A percentile compares a stretch with the other conserved stretches of the same genome.
phyloP scores from a whole-genome alignment of 495 filamentous ascomycete genomes.

The Daldinia childiae region DNA sequence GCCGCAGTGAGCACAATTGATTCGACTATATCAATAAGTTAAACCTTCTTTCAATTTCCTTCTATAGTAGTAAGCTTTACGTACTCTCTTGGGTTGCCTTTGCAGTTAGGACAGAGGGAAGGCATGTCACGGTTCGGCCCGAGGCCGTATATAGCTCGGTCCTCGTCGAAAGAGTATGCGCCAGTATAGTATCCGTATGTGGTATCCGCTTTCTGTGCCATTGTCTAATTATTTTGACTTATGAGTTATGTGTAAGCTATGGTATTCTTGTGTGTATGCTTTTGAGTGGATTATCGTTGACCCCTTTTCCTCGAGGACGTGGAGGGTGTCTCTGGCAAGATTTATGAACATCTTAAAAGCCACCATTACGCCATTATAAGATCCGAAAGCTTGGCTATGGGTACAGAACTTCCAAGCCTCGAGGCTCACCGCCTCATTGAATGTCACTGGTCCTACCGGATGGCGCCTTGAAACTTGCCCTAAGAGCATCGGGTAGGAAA shows the following conservation, averaged over 20 bases:
- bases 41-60: not conserved
- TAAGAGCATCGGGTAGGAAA: conserved; percentile 4
- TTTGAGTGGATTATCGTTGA: not conserved
- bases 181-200: conserved; percentile 28
- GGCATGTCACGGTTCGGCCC: conserved; percentile 38
- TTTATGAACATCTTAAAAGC: conserved; percentile 11
- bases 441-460: conserved; percentile 23
- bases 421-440: conserved; percentile 24
- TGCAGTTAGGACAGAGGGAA: conserved; percentile 35
- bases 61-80: not conserved
- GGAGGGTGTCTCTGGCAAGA: not conserved
- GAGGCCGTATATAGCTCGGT: conserved; percentile 32
- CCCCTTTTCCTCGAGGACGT: not conserved
- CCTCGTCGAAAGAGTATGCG: conserved; percentile 24
- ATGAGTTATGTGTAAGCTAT: not conserved
- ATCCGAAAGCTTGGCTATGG: conserved; percentile 1
- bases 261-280: not conserved
- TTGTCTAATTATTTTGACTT: not conserved
- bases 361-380: not conserved
- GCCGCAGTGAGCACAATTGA: conserved; percentile 28
- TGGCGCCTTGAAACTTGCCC: conserved; percentile 19
- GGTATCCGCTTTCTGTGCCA: conserved; percentile 27
- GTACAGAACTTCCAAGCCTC: conserved; percentile 7
- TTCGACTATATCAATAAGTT: conserved; percentile 21
- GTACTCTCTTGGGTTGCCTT: conserved; percentile 42